Evolutionary conservation across 805 yeast genomes (phyloP).

Genomic region (Millerago galiae): DNA sequence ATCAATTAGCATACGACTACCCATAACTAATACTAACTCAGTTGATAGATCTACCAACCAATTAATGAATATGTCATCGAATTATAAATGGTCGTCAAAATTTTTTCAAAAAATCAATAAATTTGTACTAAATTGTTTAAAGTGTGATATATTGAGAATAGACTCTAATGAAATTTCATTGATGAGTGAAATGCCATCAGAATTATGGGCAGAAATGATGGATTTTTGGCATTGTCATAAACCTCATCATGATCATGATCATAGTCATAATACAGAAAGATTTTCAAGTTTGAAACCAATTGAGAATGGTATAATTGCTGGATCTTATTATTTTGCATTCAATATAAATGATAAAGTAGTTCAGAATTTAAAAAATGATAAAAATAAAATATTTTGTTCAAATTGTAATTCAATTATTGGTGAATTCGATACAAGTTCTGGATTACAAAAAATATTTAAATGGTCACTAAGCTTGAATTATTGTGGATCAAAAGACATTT

Average conservation of each 20-base stretch:
- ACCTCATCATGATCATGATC: slow-evolving; percentile 35
- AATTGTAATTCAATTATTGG: slow-evolving; percentile 38
- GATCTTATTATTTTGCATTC: slow-evolving; percentile 44
- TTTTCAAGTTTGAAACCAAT: slow-evolving; percentile 41
- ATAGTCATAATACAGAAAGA: slow-evolving; percentile 17
- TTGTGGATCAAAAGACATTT: slow-evolving; percentile 22
- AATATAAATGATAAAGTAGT: slow-evolving; percentile 7
- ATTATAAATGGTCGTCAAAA: slow-evolving; percentile 37
- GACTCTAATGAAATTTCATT: slow-evolving; percentile 26
- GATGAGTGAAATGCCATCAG: slow-evolving; percentile 76
- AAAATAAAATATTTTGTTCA: slow-evolving; percentile 26
- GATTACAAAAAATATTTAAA: slow-evolving; percentile 39
- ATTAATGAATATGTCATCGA: slow-evolving; percentile 17
- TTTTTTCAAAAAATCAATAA: slow-evolving; percentile 27
- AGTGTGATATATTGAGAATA: slow-evolving; percentile 27
- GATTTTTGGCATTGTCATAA: slow-evolving; percentile 98
- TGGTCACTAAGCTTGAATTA: slow-evolving; percentile 43
- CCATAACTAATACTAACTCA: slow-evolving; percentile 1
- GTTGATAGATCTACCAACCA: slow-evolving; percentile 16
- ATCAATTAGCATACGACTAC: slow-evolving; percentile 11
- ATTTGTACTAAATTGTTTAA: slow-evolving; percentile 28
- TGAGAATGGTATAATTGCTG: slow-evolving; percentile 40
- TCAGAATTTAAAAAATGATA: slow-evolving; percentile 4
- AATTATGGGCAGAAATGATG: slow-evolving; percentile 91
- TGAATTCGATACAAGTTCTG: slow-evolving; percentile 26